Evolutionary conservation across 2,329 filamentous ascomycete genomes (phyloP), one percentile per base, ranked within the genome.

Genomic region (Paraconiothyrium sp.): DNA sequence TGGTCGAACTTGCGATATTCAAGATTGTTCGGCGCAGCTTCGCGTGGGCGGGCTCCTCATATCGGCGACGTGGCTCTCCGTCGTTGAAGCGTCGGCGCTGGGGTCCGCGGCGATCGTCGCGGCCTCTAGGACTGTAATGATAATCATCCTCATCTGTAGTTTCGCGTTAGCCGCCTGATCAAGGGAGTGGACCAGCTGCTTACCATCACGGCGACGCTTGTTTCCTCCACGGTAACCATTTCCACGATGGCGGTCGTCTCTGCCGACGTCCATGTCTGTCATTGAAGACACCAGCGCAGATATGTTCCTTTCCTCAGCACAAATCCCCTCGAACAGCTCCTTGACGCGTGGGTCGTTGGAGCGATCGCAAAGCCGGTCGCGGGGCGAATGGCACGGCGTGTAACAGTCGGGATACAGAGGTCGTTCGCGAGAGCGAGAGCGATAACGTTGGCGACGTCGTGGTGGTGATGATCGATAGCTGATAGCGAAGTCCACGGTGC

Each of bases 1-100:
- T 74, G 39, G 73, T 72, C 8, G 76, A 77, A 50, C 76, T 75
- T n/a, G 76, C 77, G 61, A 79, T 77, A 61, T 77, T 75, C 54
- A 79, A 61, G 4, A 78, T 64, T 57, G 73, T 64, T 47, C 76
- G 68, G 24, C 76, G 74, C 34, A 79, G 65, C 65, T 77, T 78
- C 9, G 72, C 66, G 11, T 74, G 67, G 10, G 72, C 69, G 9
- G 76, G 72, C 48, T 79, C 77, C 65, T 77, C 76, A 59, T 72
- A 74, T 54, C 72, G 72, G 57, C 74, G 73, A 57, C 76, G 75
- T 14, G 64, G 71, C n/a, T 66, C 67, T 10, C 58, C 51, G 14
- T 62, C 56, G 52, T 39, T 46, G 57, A 32, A 62, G 34, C 75
- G 75, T 58, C 73, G 73, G 41, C 73, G 70, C 62, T 76, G 73